These are phyloP conservation scores for Microascus cirrosus DNA, from an alignment of 2,329 filamentous ascomycete genomes.

Conservation along the genomic window DNA sequence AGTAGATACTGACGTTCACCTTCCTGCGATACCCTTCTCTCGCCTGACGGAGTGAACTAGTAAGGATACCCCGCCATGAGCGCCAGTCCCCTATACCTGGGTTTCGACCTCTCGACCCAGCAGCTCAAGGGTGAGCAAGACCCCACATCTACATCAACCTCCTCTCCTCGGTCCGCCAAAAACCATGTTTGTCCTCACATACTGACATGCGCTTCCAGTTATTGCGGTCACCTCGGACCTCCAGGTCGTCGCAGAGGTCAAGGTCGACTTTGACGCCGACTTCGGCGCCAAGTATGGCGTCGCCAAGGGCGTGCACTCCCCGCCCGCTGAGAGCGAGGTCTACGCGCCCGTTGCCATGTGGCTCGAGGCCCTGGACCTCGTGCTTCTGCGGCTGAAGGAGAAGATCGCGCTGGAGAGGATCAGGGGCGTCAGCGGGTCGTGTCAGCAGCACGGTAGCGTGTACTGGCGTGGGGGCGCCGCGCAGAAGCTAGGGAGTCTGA, in stretches of 20 bases:
- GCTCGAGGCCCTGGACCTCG: slow-evolving; percentile 84
- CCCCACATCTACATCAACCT: neutral
- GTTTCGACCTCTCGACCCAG: slow-evolving; percentile 93
- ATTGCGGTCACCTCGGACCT: slow-evolving; percentile 78
- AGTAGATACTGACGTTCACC: neutral
- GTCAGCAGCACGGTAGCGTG: slow-evolving; percentile 96
- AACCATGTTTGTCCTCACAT: neutral
- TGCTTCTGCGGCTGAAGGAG: slow-evolving; percentile 60
- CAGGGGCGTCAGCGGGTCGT: slow-evolving; percentile 76
- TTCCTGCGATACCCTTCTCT: neutral
- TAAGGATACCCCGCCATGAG: slow-evolving; percentile 14
- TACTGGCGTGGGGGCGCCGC: slow-evolving; percentile 75
- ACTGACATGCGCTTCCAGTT: slow-evolving; percentile 30
- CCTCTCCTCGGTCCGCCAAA: neutral
- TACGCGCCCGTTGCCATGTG: slow-evolving; percentile 90
- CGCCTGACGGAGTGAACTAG: neutral
- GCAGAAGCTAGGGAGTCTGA: slow-evolving; percentile 46
- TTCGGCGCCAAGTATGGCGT: slow-evolving; percentile 62
- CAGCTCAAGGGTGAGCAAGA: slow-evolving; percentile 67
- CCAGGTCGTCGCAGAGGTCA: slow-evolving; percentile 70
- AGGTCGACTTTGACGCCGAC: slow-evolving; percentile 91
- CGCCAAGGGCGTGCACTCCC: slow-evolving; percentile 77
- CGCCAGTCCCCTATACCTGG: slow-evolving; percentile 54
- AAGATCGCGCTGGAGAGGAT: slow-evolving; percentile 60
- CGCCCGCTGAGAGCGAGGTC: slow-evolving; percentile 75